Evolutionary conservation across 106 monocot species (phyloP).

Genomic region (Platanthera zijinensis): DNA sequence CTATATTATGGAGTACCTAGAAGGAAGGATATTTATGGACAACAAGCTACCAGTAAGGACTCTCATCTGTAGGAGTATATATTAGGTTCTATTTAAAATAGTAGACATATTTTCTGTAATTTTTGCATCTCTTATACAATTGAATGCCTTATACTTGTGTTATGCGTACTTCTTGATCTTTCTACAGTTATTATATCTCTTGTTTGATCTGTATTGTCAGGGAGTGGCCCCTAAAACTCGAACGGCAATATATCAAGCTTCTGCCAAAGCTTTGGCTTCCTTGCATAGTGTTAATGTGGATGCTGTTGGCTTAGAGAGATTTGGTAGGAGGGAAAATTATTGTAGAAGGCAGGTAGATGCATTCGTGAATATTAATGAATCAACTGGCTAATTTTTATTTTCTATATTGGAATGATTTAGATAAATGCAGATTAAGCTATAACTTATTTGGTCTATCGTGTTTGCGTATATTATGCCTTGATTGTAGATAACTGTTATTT

Average conservation of each 20-base stretch:
- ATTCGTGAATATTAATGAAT: neutral
- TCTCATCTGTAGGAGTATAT: neutral
- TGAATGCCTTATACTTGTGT: neutral
- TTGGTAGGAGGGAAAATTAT: conserved; percentile 86
- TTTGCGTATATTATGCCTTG: neutral
- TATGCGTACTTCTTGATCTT: neutral
- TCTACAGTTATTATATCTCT: neutral
- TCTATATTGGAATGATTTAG: neutral
- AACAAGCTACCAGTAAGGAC: conserved; percentile 61
- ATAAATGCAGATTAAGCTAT: neutral
- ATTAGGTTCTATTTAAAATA: neutral
- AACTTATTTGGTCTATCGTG: neutral
- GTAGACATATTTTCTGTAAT: neutral
- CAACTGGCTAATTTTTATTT: neutral
- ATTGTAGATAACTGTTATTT: neutral
- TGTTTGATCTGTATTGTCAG: conserved; percentile 28
- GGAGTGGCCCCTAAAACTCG: conserved; percentile 57
- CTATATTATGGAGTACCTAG: conserved; percentile 94
- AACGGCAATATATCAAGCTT: conserved; percentile 55
- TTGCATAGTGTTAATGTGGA: conserved; percentile 85
- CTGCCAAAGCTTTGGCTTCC: conserved; percentile 66
- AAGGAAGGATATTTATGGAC: conserved; percentile 83
- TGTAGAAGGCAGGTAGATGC: conserved; percentile 83
- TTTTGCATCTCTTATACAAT: no score
- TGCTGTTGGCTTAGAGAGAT: conserved; percentile 61